Evolutionary conservation across 2,329 filamentous ascomycete species (phyloP).

Genomic region (Xylariaceae sp.): DNA sequence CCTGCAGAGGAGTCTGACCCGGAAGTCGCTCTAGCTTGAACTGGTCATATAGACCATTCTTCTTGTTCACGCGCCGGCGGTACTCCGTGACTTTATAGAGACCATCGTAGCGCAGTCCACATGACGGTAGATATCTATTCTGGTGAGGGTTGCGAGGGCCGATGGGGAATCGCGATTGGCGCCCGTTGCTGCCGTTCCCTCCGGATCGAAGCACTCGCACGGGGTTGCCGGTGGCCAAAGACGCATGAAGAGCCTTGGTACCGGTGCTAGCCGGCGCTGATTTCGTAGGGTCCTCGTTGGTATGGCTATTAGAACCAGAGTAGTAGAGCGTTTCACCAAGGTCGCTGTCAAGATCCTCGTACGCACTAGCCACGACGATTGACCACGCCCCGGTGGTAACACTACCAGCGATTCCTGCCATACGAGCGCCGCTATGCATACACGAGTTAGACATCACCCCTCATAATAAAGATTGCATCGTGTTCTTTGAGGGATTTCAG

Average conservation of each 20-base stretch:
- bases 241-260: constrained; percentile 25
- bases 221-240: constrained; percentile 11
- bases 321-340: constrained; percentile 17
- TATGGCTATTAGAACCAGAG: constrained; percentile 21
- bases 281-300: constrained; percentile 10
- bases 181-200: background rate
- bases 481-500: too few species aligned
- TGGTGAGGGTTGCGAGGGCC: background rate
- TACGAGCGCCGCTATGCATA: constrained; percentile 8
- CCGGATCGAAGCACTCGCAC: constrained; percentile 32
- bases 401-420: constrained; percentile 27
- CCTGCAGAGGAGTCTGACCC: constrained; percentile 19
- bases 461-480: background rate
- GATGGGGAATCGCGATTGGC: too few species aligned
- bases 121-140: constrained; percentile 19
- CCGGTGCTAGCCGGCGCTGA: constrained; percentile 19
- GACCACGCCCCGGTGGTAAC: constrained; percentile 25
- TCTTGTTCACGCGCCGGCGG: constrained; percentile 19
- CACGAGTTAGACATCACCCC: background rate
- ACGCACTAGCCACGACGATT: constrained; percentile 23
- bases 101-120: constrained; percentile 31
- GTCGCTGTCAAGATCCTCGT: constrained; percentile 21
- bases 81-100: constrained; percentile 23
- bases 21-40: constrained; percentile 24
- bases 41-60: constrained; percentile 30